Evolutionary conservation across 371 early-diverging fungal species (phyloP), one percentile per base, ranked within the genome.

Genomic region (Mucor sp.): DNA sequence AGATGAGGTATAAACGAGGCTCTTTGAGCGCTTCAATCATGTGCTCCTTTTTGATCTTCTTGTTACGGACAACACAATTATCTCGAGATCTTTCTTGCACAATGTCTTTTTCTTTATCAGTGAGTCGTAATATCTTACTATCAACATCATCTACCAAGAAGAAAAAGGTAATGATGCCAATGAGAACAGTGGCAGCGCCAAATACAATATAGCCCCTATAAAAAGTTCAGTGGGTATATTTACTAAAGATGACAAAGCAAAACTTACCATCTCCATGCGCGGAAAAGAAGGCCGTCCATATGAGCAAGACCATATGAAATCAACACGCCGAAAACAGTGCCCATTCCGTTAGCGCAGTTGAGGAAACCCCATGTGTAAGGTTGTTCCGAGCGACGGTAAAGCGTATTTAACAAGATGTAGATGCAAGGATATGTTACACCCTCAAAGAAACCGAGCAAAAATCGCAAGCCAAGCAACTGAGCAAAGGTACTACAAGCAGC

Each of bases 321-420:
- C 6, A 74, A 23, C 15, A 69, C 69, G 30, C 72, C 80, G 41
- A 77, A 50, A 0, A 77, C 67, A 11, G 72, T 69, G 0, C 74
- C 78, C 23, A 71, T 30, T 27, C 77, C 73, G 5, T 65, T 67
- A 17, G 23, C 71, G 53, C 32, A 77, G 65, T 5, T 65, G 62
- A 12, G 73, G 33, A 30, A 75, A 63, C 0, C 79, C 73, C 63
- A 67, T 69, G 28, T 69, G 66, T 9, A 27, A 25, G 75, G 60
- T 57, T 79, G 79, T 28, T 81, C 82, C 0, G 69, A 63, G 27
- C 77, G 75, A 44, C 81, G 74, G 48, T 81, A 81, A 0, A 77
- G 58, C 2, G 68, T 72, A 39, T 62, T 71, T 35, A 79, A 14
- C 1, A 77, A 47, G 9, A 81, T 58, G n/a, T 66, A 67, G 7